Evolutionary conservation across 345 rosid genomes (phyloP).

Genomic region (Lepidium aucheri): DNA sequence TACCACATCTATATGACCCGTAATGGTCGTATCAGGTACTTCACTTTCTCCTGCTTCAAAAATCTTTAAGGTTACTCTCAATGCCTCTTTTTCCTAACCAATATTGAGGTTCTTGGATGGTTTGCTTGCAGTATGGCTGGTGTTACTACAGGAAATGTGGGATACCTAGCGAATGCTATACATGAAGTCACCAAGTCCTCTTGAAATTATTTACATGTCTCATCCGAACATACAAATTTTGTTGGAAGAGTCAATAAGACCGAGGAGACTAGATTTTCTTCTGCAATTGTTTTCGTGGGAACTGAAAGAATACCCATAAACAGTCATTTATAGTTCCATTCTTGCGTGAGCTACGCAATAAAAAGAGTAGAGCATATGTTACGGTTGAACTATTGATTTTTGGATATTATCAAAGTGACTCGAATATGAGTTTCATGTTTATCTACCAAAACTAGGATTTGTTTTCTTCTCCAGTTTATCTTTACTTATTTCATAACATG

Average conservation of each 20-base stretch:
- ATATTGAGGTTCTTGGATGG: not conserved
- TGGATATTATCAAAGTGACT: not conserved
- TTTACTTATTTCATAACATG: not conserved
- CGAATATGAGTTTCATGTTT: not conserved
- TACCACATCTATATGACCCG: conserved; percentile 89
- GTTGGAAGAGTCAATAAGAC: conserved; percentile 11
- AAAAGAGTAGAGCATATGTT: not conserved
- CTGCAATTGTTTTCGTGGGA: conserved; percentile 15
- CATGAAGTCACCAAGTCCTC: conserved; percentile 62
- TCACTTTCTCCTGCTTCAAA: not conserved
- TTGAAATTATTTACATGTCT: conserved; percentile 7
- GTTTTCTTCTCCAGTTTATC: not conserved
- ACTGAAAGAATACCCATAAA: conserved; percentile 6
- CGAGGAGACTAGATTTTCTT: not conserved
- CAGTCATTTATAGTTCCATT: not conserved
- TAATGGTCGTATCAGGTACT: conserved; percentile 87
- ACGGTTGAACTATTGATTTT: not conserved
- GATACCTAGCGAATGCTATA: conserved; percentile 81
- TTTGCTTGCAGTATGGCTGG: conserved; percentile 86
- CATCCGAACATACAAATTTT: not conserved
- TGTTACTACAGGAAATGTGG: conserved; percentile 72
- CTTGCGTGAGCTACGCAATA: not conserved
- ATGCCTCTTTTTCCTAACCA: not conserved
- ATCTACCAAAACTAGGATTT: not conserved
- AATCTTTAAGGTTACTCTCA: not conserved